phyloP scores from a whole-genome alignment of 1,284 basidiomycete genomes.

The Moniliophthora roreri region DNA sequence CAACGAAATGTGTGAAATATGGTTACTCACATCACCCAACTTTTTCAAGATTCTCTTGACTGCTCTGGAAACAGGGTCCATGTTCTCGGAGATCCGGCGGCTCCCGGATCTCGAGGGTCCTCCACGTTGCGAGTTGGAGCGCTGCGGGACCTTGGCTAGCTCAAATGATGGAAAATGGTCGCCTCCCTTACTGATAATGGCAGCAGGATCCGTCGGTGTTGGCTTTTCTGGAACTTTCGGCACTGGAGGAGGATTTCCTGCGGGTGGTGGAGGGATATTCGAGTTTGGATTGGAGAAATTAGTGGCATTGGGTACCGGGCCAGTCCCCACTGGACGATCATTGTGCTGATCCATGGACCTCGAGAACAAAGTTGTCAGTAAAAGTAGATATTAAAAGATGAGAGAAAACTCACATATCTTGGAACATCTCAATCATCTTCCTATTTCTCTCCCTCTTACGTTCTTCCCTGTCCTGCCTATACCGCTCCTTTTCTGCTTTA shows the following conservation, averaged over 20 bases:
- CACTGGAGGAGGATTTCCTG: neutral
- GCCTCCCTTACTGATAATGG: neutral
- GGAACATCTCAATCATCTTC: constrained; percentile 15
- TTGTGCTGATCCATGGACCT: constrained; percentile 8
- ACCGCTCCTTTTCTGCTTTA: constrained; percentile 65
- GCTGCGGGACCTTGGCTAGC: neutral
- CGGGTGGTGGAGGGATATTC: neutral
- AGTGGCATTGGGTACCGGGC: neutral
- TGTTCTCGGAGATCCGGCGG: constrained; percentile 21
- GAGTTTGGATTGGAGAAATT: no score
- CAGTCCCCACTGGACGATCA: neutral
- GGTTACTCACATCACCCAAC: constrained; percentile 46
- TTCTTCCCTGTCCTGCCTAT: constrained; percentile 55
- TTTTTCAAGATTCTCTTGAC: constrained; percentile 46
- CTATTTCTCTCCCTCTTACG: constrained; percentile 43
- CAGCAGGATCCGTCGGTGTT: neutral
- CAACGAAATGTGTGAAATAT: neutral
- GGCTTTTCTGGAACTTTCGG: constrained; percentile 10
- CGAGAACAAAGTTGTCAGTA: neutral
- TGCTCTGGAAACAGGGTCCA: constrained; percentile 36
- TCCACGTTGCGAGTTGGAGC: neutral
- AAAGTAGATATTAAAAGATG: neutral
- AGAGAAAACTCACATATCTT: constrained; percentile 5
- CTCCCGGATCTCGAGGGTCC: constrained; percentile 17
- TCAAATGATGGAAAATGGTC: neutral